Percentiles rank a stretch among this genome's conserved stretches.
These are phyloP conservation scores for Paralagenidium karlingii DNA, from an alignment of 352 stramenopile species.

Conservation along the genomic window DNA sequence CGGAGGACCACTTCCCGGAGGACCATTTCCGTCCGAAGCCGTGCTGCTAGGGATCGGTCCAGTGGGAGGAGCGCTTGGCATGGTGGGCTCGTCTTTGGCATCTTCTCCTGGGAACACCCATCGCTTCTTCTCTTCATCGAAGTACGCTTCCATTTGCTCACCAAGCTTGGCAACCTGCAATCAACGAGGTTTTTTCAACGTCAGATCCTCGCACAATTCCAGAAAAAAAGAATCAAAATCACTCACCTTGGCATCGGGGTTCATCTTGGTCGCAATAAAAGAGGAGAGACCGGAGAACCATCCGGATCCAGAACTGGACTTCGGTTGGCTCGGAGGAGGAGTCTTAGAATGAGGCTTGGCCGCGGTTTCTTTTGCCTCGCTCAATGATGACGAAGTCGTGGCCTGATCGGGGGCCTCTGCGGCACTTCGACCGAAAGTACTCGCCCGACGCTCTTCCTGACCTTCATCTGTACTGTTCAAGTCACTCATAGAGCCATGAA, in stretches of 20 bases:
- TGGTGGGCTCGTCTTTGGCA: conserved; percentile 29
- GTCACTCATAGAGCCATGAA: too few relatives aligned
- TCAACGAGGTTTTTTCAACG: neutral
- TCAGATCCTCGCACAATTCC: too few relatives aligned
- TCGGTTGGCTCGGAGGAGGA: conserved; percentile 54
- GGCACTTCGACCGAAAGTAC: too few relatives aligned
- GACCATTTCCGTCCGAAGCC: conserved; percentile 11
- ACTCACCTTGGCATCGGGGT: conserved; percentile 76
- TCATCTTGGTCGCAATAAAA: conserved; percentile 66
- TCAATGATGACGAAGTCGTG: too few relatives aligned
- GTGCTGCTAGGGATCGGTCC: conserved; percentile 42
- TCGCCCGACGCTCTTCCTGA: too few relatives aligned
- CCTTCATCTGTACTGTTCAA: too few relatives aligned
- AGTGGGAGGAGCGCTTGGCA: conserved; percentile 57
- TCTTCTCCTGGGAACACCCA: conserved; percentile 81
- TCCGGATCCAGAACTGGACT: conserved; percentile 27
- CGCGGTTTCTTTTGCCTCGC: conserved; percentile 45
- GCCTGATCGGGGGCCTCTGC: too few relatives aligned
- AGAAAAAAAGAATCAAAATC: too few relatives aligned
- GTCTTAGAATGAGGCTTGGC: conserved; percentile 64
- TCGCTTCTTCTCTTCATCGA: conserved; percentile 68
- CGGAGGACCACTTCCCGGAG: conserved; percentile 15
- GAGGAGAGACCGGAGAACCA: conserved; percentile 24
- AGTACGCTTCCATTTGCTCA: conserved; percentile 72
- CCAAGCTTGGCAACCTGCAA: conserved; percentile 63